These are phyloP conservation scores for Casaregolazyma lundiana DNA, from an alignment of 1,139 yeast genomes.

Conservation along the genomic window DNA sequence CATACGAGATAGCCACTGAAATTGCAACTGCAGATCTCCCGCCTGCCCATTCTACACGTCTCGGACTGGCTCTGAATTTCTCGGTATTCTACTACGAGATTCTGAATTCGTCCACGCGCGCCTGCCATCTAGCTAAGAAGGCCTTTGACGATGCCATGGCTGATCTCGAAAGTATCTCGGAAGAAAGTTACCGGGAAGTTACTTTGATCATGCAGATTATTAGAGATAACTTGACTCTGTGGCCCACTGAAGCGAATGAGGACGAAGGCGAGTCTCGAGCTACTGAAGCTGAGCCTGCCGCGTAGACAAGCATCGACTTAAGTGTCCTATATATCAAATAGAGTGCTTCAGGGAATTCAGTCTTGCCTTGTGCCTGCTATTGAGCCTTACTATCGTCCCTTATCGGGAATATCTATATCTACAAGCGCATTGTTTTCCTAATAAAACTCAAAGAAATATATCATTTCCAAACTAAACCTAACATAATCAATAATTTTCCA, in stretches of 20 bases:
- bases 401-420: no score
- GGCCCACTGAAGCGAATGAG: conserved; percentile 96
- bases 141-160: conserved; percentile 99
- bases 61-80: conserved; percentile 96
- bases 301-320: no score
- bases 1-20: conserved; percentile 92
- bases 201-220: conserved; percentile 97
- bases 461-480: no score
- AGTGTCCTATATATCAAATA: no score
- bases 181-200: conserved; percentile 97
- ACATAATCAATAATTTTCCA: no score
- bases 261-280: conserved; percentile 13
- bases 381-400: no score
- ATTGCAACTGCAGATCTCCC: conserved; percentile 96
- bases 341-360: no score
- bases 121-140: conserved; percentile 97
- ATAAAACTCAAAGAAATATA: no score
- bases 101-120: conserved; percentile 96
- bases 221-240: conserved; percentile 95
- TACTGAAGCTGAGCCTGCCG: conserved; percentile 22
- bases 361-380: no score
- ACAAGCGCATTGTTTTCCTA: no score
- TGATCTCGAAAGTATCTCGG: conserved; percentile 94
- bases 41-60: conserved; percentile 97
- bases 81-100: conserved; percentile 98